Base-by-base conservation (phyloP, 2,329 filamentous ascomycete species). In the Trichoderma sp. region DNA sequence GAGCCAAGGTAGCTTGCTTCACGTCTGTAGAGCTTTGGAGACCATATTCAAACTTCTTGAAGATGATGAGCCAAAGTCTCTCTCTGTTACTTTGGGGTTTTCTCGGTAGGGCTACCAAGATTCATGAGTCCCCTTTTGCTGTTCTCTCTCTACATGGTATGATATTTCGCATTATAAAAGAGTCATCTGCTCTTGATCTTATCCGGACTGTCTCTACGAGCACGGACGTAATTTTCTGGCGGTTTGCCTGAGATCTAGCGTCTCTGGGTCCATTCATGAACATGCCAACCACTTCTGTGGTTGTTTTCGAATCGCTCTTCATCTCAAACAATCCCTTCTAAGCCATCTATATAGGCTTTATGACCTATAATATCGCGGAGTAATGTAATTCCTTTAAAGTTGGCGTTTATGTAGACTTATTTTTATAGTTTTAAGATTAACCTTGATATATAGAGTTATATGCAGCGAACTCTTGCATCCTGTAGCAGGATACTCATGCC, bases 191-290 rank as follows among this genome's bases (percentile, higher is more conserved):
- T 45, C 16, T 45, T 45, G 41, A n/a, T n/a, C 3, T 4, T 4
- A n/a, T 9, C 3, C 1, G 1, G 7, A n/a, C 18, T n/a, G 18
- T n/a, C 0, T n/a, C 41, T 45, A n/a, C 7, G 3, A n/a, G 41
- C 41, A 4, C 7, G 1, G 0, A 4, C 7, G 4, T 18, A 45
- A 45, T 45, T n/a, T 45, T 45, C 41, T n/a, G 41, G 7, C 3
- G 3, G 16, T n/a, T 4, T n/a, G 16, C 1, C 18, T 45, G 16
- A n/a, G 41, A n/a, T 4, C 18, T 45, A 1, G 41, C 41, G 1
- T 9, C 41, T 45, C 7, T n/a, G 7, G 18, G 7, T n/a, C 3
- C 41, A 45, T 45, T 45, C 1, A 1, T 9, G 41, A n/a, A 9
- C 7, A 45, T 9, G 4, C 41, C 41, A n/a, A 45, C 41, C 16